Percentiles rank a stretch among this genome's conserved stretches.
phyloP scores from a whole-genome alignment of 805 yeast genomes.

The Candida multigemmis region DNA sequence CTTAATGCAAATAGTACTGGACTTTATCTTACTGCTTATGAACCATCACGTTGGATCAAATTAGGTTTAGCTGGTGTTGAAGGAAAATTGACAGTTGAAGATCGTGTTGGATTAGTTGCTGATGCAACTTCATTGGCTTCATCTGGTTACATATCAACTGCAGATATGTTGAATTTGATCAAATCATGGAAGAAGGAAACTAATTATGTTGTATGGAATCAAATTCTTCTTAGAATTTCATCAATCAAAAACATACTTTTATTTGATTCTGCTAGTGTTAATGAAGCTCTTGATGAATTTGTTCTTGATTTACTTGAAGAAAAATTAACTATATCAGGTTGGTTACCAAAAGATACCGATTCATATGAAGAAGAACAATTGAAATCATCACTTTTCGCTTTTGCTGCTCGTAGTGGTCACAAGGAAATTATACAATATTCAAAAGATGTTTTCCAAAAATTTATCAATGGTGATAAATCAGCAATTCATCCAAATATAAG shows the following conservation, averaged over 20 bases:
- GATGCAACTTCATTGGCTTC: slow-evolving; percentile 66
- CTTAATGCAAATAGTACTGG: slow-evolving; percentile 69
- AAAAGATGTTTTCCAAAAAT: slow-evolving; percentile 41
- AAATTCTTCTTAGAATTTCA: slow-evolving; percentile 41
- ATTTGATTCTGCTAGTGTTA: slow-evolving; percentile 41
- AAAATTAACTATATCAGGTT: slow-evolving; percentile 52
- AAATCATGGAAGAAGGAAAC: slow-evolving; percentile 51
- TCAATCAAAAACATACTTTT: slow-evolving; percentile 44
- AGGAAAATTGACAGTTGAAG: slow-evolving; percentile 60
- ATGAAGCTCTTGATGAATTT: slow-evolving; percentile 42
- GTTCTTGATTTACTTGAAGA: slow-evolving; percentile 44
- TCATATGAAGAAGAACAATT: slow-evolving; percentile 57
- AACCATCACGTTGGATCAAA: slow-evolving; percentile 59
- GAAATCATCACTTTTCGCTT: slow-evolving; percentile 52
- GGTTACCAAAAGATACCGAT: slow-evolving; percentile 49
- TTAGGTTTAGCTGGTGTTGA: slow-evolving; percentile 53
- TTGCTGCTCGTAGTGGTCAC: slow-evolving; percentile 50
- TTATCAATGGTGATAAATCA: slow-evolving; percentile 50
- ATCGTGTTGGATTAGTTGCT: slow-evolving; percentile 73
- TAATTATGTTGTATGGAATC: slow-evolving; percentile 63
- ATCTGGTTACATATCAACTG: slow-evolving; percentile 60
- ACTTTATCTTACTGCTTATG: slow-evolving; percentile 65
- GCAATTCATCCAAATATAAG: slow-evolving; percentile 73
- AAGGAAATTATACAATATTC: slow-evolving; percentile 38
- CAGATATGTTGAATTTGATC: slow-evolving; percentile 50